Evolutionary conservation across 805 yeast species (phyloP).

Genomic region (Lachancea cidri): DNA sequence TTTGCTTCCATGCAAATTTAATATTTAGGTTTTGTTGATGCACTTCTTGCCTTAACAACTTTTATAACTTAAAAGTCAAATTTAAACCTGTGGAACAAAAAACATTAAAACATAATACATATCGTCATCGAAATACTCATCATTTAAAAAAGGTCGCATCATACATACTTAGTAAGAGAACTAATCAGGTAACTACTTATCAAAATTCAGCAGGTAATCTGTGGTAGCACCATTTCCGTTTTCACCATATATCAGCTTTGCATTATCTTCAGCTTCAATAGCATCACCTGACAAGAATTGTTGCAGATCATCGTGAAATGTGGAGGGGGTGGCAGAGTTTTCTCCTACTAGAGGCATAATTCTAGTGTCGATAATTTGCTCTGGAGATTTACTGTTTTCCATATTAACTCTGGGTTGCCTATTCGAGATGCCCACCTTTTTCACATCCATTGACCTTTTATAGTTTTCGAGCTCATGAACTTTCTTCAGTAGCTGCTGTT

Average conservation of each 20-base stretch:
- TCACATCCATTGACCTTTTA: slow-evolving; percentile 2
- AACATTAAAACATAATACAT: no score
- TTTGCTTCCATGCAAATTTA: no score
- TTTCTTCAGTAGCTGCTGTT: slow-evolving; percentile 37
- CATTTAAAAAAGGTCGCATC: background rate
- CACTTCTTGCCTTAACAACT: no score
- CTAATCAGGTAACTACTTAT: slow-evolving; percentile 11
- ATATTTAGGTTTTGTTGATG: no score
- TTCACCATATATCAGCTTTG: slow-evolving; percentile 24
- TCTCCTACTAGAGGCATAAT: slow-evolving; percentile 7
- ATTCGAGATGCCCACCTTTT: background rate
- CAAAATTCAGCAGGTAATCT: slow-evolving; percentile 29
- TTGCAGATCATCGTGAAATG: slow-evolving; percentile 23
- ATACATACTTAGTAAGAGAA: background rate
- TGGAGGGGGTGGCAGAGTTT: slow-evolving; percentile 7
- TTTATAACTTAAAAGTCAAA: no score
- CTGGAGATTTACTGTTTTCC: slow-evolving; percentile 14
- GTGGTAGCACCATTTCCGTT: slow-evolving; percentile 18
- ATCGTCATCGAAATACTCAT: no score
- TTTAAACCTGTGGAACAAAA: no score
- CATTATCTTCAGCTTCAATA: slow-evolving; percentile 32
- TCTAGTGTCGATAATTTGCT: slow-evolving; percentile 27
- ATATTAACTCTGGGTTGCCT: background rate
- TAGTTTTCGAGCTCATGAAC: slow-evolving; percentile 34
- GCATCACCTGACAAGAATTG: slow-evolving; percentile 30